Evolutionary conservation across 2,329 filamentous ascomycete species (phyloP), one percentile per base, ranked within the genome.

Genomic region (Alternaria infectoria): DNA sequence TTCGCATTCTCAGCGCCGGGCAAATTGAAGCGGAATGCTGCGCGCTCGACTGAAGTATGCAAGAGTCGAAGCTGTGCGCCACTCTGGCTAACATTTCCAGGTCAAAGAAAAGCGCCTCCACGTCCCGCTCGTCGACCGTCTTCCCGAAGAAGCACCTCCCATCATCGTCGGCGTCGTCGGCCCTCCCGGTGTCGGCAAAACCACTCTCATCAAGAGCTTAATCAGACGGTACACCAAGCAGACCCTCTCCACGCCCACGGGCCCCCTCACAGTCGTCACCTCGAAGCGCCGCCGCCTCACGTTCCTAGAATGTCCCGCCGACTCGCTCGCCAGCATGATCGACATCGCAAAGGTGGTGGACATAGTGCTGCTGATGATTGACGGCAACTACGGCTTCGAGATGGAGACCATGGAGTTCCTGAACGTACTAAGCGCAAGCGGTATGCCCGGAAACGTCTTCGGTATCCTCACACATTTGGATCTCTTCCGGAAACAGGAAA

Each of bases 371-470:
- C 87, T 99, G 60, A 96, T 99, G 92, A 99, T 99, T 72, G 96
- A 99, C 77, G 96, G 96, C 59, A 98, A 98, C 82, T 99, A 92
- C 75, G 96, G 96, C 13, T 99, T 99, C 77, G 96, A 99, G 82
- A 99, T 99, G 96, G 96, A 99, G 86, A 99, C 96, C 0, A 99
- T 99, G 96, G 96, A 99, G 81, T 99, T 99, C 66, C 84, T 99
- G 76, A 98, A 97, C 73, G 90, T 97, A 17, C 85, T 99, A 54
- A 91, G 92, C n/a, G 89, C 93, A 3, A 97, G 92, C 28, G 96
- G 96, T 80, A 98, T 99, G 95, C 96, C 96, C 0, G 95, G 96
- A 69, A 99, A 99, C 74, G 94, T 99, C 40, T 98, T 99, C 77
- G 96, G 96, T 56, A 94, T 99, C 61, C 86, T 99, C 47, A 98